Conservation (phyloP, 1,284 basidiomycete species). For the Sanghuangporus baumii region DNA sequence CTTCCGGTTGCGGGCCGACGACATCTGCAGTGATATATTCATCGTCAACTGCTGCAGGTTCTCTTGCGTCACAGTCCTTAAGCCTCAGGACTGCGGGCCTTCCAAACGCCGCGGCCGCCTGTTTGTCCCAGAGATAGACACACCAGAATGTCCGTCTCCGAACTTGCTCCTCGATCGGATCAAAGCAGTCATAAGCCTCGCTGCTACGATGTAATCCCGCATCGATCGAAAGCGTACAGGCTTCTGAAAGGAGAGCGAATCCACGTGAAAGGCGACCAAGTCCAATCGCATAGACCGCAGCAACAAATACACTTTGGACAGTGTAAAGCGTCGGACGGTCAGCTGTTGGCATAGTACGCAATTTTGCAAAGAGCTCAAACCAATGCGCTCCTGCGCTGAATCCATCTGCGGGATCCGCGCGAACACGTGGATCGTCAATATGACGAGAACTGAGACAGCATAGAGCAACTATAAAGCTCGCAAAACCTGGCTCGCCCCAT, state of each 20-base stretch:
- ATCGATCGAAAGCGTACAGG: slow-evolving; percentile 79
- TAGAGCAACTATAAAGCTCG: slow-evolving; percentile 82
- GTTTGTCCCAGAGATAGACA: slow-evolving; percentile 92
- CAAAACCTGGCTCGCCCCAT: slow-evolving; percentile 91
- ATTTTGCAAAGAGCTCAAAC: slow-evolving; percentile 80
- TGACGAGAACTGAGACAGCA: slow-evolving; percentile 87
- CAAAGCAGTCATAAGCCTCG: slow-evolving; percentile 85
- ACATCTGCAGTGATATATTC: slow-evolving; percentile 77
- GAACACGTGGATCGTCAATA: slow-evolving; percentile 83
- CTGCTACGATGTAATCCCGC: slow-evolving; percentile 82
- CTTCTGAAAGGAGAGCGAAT: slow-evolving; percentile 77
- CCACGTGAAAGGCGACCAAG: slow-evolving; percentile 83
- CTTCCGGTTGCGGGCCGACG: slow-evolving; percentile 59
- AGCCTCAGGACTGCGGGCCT: slow-evolving; percentile 79
- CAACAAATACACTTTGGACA: slow-evolving; percentile 81
- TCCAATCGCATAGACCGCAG: slow-evolving; percentile 84
- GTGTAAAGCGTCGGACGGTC: slow-evolving; percentile 86
- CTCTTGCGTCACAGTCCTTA: slow-evolving; percentile 81
- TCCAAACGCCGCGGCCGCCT: slow-evolving; percentile 79
- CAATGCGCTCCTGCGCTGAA: slow-evolving; percentile 85
- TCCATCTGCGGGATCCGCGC: slow-evolving; percentile 72
- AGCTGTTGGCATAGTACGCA: slow-evolving; percentile 81
- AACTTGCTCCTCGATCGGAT: slow-evolving; percentile 82
- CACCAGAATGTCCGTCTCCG: slow-evolving; percentile 92
- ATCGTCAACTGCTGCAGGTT: slow-evolving; percentile 81